phyloP scores from a whole-genome alignment of 2,329 filamentous ascomycete genomes.

The Endothia cerciana region DNA sequence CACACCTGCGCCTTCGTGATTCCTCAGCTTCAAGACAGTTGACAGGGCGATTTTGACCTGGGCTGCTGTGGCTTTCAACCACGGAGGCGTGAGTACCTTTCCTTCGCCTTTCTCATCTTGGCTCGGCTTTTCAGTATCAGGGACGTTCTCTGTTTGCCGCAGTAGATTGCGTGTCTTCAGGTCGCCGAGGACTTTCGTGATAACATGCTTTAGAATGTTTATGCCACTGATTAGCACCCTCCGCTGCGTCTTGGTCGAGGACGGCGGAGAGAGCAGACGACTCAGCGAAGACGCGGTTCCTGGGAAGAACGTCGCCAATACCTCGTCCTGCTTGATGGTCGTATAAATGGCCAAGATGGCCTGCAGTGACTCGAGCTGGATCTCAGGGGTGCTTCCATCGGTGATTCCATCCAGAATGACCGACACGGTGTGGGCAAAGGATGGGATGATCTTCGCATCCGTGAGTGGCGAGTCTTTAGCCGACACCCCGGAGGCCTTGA shows the following conservation, averaged over 20 bases:
- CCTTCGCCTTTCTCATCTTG: constrained; percentile 37
- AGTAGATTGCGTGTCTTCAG: constrained; percentile 55
- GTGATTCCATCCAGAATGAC: constrained; percentile 76
- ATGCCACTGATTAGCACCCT: constrained; percentile 68
- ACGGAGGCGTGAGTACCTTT: constrained; percentile 56
- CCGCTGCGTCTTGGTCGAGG: constrained; percentile 56
- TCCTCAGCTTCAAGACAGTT: constrained; percentile 75
- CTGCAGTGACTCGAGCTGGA: constrained; percentile 71
- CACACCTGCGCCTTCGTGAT: constrained; percentile 71
- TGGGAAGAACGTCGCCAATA: constrained; percentile 83
- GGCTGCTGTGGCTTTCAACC: constrained; percentile 78
- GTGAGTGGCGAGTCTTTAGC: constrained; percentile 51
- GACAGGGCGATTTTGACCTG: constrained; percentile 85
- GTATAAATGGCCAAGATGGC: constrained; percentile 66
- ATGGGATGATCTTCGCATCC: constrained; percentile 67
- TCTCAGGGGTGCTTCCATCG: constrained; percentile 64
- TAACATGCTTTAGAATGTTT: constrained; percentile 57
- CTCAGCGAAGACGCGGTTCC: constrained; percentile 83
- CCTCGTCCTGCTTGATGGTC: constrained; percentile 71
- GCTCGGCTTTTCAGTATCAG: constrained; percentile 33
- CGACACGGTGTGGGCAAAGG: constrained; percentile 81
- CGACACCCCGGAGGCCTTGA: constrained; percentile 60
- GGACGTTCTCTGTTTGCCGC: constrained; percentile 35
- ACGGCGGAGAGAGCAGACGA: constrained; percentile 72
- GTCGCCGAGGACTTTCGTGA: constrained; percentile 62